Base-by-base conservation (phyloP, 2,329 filamentous ascomycete species). In the Fusarium albidum region DNA sequence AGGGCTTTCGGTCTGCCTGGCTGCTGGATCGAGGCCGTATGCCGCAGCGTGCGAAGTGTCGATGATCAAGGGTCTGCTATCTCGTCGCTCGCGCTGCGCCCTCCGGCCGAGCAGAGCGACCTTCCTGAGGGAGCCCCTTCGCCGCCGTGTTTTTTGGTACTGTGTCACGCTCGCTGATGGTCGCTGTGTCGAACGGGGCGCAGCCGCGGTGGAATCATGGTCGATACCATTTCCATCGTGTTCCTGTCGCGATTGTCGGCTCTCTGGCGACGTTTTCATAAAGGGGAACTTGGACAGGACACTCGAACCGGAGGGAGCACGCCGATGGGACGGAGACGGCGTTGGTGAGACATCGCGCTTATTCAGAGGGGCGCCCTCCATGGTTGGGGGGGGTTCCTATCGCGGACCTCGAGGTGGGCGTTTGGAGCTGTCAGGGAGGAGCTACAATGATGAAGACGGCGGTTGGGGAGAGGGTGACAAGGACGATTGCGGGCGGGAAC, bases 51-150 rank as follows among this genome's bases (percentile, higher is more conserved):
- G 69, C 18, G 72, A 70, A 15, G 73, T 77, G 49, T 80, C 74
- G 48, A 81, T 73, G 15, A 71, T 73, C 52, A 80, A 64, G 14
- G 75, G 70, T 48, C 77, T 82, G 49, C 72, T 74, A 49, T 86
- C 85, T 61, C 76, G 82, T 67, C 75, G 80, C 63, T 84, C 85
- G 55, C 83, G 80, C 71, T 83, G 86, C 48, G 81, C 84, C 56
- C 88, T 88, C 57, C 89, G 89, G 13, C 91, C 91, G 14, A 96
- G 80, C 41, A 96, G 79, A 21, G 92, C 92, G 10, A 91, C 91
- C 74, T 96, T 96, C 54, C 93, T 84, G 70, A 97, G 78, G 10
- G 93, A 96, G 5, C 92, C 92, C 69, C 90, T 90, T 54, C 93
- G 85, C 65, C 87, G 87, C 49, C 92, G 82, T 73, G 64, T 81